Percentiles rank a stretch among this genome's conserved stretches.
phyloP scores from a whole-genome alignment of 495 filamentous ascomycete genomes.

The Clohesyomyces aquaticus region DNA sequence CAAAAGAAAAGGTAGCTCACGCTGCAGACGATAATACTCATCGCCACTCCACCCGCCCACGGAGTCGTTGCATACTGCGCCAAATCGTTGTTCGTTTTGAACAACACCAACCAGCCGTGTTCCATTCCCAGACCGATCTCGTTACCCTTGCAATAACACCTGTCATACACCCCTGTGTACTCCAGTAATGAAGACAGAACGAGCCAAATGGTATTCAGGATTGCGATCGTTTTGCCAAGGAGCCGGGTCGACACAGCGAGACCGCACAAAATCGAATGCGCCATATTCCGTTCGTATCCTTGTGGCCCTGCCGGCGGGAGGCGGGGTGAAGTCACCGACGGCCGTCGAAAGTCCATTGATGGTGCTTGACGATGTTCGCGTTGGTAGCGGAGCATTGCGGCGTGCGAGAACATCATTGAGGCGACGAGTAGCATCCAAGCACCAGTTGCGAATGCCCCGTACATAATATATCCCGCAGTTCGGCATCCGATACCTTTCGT shows the following conservation, averaged over 20 bases:
- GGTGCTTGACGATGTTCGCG: constrained; percentile 31
- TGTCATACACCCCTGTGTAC: constrained; percentile 33
- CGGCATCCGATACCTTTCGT: constrained; percentile 35
- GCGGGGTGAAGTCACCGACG: background rate
- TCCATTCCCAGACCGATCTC: constrained; percentile 20
- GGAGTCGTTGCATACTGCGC: constrained; percentile 21
- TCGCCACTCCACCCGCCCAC: constrained; percentile 36
- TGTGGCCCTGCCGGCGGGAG: constrained; percentile 2
- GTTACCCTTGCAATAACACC: constrained; percentile 37
- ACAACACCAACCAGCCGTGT: constrained; percentile 37
- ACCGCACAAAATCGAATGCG: constrained; percentile 30
- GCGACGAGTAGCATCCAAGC: constrained; percentile 30
- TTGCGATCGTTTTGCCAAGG: constrained; percentile 32
- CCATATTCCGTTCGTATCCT: constrained; percentile 19
- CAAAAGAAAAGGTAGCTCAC: constrained; percentile 32
- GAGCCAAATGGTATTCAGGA: constrained; percentile 34
- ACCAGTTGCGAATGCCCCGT: constrained; percentile 30
- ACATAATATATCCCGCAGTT: constrained; percentile 27
- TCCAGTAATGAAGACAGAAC: constrained; percentile 29
- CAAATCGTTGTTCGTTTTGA: constrained; percentile 35
- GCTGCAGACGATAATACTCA: constrained; percentile 35
- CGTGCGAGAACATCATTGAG: constrained; percentile 38
- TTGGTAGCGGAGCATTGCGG: constrained; percentile 33
- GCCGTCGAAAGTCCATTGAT: constrained; percentile 27
- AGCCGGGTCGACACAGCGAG: constrained; percentile 26